Percentiles rank a stretch among this genome's conserved stretches.
These are phyloP conservation scores for Ophiostoma sp. DNA, from an alignment of 2,329 filamentous ascomycete genomes.

Conservation along the genomic window DNA sequence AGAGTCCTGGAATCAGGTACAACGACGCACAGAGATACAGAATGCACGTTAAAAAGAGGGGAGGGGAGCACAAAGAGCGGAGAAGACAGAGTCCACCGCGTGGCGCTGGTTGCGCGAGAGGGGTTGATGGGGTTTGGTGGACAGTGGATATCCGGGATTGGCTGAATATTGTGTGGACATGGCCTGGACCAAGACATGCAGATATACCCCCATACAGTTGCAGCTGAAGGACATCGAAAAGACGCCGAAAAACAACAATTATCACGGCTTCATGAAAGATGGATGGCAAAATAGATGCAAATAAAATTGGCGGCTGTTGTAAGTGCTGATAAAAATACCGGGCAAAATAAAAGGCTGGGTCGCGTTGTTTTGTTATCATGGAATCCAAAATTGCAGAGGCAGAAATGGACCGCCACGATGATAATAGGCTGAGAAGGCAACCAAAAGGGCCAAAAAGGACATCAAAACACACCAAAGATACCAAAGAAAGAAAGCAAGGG, in stretches of 20 bases:
- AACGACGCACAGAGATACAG: not conserved
- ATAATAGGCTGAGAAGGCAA: not conserved
- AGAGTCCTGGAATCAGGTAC: not conserved
- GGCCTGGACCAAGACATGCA: slow-evolving; percentile 13
- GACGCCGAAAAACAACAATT: not conserved
- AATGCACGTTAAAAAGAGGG: not conserved
- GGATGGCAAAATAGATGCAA: too few species aligned
- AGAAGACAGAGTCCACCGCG: not conserved
- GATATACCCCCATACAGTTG: not conserved
- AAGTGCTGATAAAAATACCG: not conserved
- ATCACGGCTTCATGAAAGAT: not conserved
- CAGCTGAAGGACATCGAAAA: not conserved
- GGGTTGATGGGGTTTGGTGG: not conserved
- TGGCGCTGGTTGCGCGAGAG: not conserved
- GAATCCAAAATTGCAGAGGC: not conserved
- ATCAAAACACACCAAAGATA: not conserved
- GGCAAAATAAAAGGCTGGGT: not conserved
- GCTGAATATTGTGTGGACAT: not conserved
- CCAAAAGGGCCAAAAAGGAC: not conserved
- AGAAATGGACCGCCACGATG: not conserved
- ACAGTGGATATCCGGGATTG: not conserved
- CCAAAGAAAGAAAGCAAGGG: not conserved
- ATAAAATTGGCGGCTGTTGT: not conserved
- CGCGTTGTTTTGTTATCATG: too few species aligned
- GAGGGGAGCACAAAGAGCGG: not conserved